Base-by-base conservation (phyloP, 257 asterid species). In the Eustoma russellianum region DNA sequence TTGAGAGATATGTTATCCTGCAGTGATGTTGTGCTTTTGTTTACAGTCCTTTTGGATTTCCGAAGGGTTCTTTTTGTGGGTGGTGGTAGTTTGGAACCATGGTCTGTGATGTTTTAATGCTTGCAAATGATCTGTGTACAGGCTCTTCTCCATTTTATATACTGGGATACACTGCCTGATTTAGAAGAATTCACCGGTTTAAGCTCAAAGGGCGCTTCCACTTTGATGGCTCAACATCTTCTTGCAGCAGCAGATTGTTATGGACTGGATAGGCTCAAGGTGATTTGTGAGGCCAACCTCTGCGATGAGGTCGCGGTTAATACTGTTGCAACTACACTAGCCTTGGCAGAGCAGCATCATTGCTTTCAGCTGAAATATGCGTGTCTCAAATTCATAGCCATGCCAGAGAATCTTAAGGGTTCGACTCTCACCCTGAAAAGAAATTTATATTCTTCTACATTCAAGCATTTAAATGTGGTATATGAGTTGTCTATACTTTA, bases 221-320 rank as follows among this genome's bases (percentile, higher is more conserved):
- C 94, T 17, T 79, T 91, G 85, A 87, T 91, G 90, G 81, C 83
- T 65, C 98, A 91, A 64, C 98, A 91, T 76, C 66, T 91, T 56
- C 94, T 91, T 75, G 98, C 95, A 30, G 98, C 96, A 53, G 92
- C 98, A 56, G 98, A 91, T 70, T 77, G 80, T 14, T 87, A 91
- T 73, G 94, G 96, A 56, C 68, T 91, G 68, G 94, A 91, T 55
- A 82, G 96, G 76, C 87, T 91, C 52, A 70, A 94, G 68, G 64
- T 87, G 77, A 83, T 87, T n/a, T 91, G 95, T 24, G 98, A 91
- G 77, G 81, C 93, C 33, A 80, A 55, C 17, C 81, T 91, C 35
- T 82, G 96, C 46, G 84, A 75, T 59, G 86, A 82, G 41, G 88
- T 87, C 51, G 94, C 98, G 43, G 87, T 91, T 40, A 91, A 91